Conservation (phyloP, 2,329 filamentous ascomycete genomes). For the Neofusicoccum parvum region DNA sequence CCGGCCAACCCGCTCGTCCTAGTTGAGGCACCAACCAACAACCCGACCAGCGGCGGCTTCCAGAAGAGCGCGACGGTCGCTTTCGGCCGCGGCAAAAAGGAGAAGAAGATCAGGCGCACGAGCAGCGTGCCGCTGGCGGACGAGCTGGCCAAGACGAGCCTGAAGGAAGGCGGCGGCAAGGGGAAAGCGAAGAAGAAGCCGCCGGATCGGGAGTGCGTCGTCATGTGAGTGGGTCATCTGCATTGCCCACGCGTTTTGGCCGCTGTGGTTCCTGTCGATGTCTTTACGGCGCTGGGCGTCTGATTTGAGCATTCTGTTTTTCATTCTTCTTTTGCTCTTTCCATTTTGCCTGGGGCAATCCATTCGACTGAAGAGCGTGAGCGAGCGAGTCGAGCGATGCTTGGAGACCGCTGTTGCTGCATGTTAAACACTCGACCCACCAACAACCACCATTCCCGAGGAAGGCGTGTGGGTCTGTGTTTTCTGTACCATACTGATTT, state of each 20-base stretch:
- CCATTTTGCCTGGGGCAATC: too few species aligned
- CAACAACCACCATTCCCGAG: too few species aligned
- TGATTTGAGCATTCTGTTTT: too few species aligned
- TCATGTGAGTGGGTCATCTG: conserved; percentile 40
- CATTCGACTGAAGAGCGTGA: too few species aligned
- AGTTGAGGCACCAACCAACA: conserved; percentile 20
- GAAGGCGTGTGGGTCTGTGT: too few species aligned
- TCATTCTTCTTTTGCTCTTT: too few species aligned
- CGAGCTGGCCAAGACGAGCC: neutral
- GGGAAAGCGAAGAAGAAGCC: conserved; percentile 30
- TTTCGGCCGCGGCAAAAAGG: conserved; percentile 23
- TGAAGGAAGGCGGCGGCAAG: conserved; percentile 25
- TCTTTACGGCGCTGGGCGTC: neutral
- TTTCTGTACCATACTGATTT: too few species aligned
- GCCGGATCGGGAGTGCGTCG: conserved; percentile 47
- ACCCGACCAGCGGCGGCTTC: conserved; percentile 11
- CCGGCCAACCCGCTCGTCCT: conserved; percentile 14
- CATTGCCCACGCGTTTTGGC: neutral
- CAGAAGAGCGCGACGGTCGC: conserved; percentile 31
- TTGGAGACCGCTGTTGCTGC: too few species aligned
- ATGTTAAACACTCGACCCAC: too few species aligned
- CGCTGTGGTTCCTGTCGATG: neutral
- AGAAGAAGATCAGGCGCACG: conserved; percentile 35
- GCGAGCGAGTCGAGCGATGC: too few species aligned
- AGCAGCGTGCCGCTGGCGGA: conserved; percentile 19